phyloP scores from a whole-genome alignment of 495 filamentous ascomycete species.

The Neurospora sp. region DNA sequence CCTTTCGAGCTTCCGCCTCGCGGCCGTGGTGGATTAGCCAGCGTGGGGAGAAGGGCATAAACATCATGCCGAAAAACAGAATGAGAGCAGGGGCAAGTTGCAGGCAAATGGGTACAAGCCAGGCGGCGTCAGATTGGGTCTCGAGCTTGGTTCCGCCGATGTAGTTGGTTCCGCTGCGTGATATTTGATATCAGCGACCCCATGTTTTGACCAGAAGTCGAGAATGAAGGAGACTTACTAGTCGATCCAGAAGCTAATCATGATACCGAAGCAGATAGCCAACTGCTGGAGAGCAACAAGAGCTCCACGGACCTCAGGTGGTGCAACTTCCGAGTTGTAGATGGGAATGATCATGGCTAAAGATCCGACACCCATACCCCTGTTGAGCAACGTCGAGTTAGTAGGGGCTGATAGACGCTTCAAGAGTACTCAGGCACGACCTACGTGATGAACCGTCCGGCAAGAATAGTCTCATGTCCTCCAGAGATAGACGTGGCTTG shows the following conservation, averaged over 20 bases:
- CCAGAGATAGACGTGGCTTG: slow-evolving; percentile 52
- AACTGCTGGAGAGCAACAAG: slow-evolving; percentile 72
- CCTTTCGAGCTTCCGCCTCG: slow-evolving; percentile 58
- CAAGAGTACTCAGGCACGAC: background rate
- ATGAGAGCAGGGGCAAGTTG: slow-evolving; percentile 52
- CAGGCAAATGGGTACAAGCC: slow-evolving; percentile 56
- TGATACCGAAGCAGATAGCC: slow-evolving; percentile 74
- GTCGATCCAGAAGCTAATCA: slow-evolving; percentile 79
- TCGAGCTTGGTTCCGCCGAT: slow-evolving; percentile 58
- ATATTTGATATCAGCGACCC: background rate
- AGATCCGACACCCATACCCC: slow-evolving; percentile 62
- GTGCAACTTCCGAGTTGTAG: slow-evolving; percentile 62
- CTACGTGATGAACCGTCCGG: slow-evolving; percentile 62
- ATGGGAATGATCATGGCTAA: slow-evolving; percentile 57
- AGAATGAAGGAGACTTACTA: slow-evolving; percentile 29
- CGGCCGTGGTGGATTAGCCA: slow-evolving; percentile 69
- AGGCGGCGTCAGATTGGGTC: slow-evolving; percentile 56
- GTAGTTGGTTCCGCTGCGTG: slow-evolving; percentile 51
- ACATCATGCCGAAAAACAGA: slow-evolving; percentile 61
- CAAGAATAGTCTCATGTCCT: slow-evolving; percentile 54
- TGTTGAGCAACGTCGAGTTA: slow-evolving; percentile 4
- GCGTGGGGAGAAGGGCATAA: slow-evolving; percentile 73
- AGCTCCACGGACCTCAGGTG: slow-evolving; percentile 52
- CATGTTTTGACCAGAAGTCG: slow-evolving; percentile 10
- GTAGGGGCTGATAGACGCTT: background rate